Base-by-base conservation (phyloP, 2,329 filamentous ascomycete species). In the Microdochium bolleyi region DNA sequence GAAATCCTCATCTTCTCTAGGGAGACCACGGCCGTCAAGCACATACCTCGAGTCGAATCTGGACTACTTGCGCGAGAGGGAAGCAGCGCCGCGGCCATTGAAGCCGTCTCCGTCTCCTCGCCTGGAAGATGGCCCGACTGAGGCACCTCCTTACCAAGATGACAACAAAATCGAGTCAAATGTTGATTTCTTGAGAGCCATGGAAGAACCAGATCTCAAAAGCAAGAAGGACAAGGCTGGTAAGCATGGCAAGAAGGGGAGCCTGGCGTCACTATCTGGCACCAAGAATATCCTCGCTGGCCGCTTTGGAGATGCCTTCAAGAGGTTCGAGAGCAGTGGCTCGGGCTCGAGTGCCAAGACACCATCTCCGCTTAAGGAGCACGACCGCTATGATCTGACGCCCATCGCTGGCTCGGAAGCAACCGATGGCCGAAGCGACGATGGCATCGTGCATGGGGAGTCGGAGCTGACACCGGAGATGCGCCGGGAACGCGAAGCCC, bases 231-330 rank as follows among this genome's bases (percentile, higher is more conserved):
- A 71, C 3, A 72, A 67, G 48, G 60, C 76, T 50, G 72, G 75
- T 24, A 85, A 82, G 61, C 81, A 85, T 58, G 72, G 73, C 49
- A 95, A 95, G 67, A 81, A 88, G 11, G 78, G 84, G 1, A 94
- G 89, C 66, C 70, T 95, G 1, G 78, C 87, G 52, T 84, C 86
- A 0, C 70, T 89, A 19, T 83, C 87, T 7, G 84, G 83, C 38
- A 88, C 87, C 24, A 95, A 94, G 68, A 89, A 83, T 53, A 83
- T 95, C 37, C 75, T 96, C n/a, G 86, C 85, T 4, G 89, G 91
- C 24, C 90, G 87, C 60, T 96, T 97, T 66, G 90, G 92, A 1
- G 92, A 96, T 62, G 92, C 92, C 2, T 96, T 97, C 72, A 90
- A 92, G 63, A 82, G 88, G 5, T 97, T 97, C 60, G 94, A 99